Evolutionary conservation across 2,329 filamentous ascomycete genomes (phyloP), one percentile per base, ranked within the genome.

Genomic region (Exophiala sp.): DNA sequence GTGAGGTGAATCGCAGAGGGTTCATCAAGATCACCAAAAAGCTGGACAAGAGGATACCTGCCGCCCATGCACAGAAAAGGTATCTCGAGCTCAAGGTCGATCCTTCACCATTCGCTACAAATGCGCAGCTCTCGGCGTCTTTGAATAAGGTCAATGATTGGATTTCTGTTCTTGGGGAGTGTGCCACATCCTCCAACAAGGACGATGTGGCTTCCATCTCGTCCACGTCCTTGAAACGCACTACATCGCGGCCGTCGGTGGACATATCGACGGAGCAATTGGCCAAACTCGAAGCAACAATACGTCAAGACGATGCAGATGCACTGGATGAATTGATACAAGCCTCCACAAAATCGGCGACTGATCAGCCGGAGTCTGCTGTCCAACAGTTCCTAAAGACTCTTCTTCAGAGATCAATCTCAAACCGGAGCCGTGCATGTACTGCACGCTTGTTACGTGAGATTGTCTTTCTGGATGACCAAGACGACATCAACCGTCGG

Each of bases 1-100:
- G 90, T 43, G 91, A 97, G 70, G 91, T 97, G 63, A 98, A 98
- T 68, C 81, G 90, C 45, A 79, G 88, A 57, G 93, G 93, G 1
- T 98, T 98, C 64, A 81, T 94, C 67, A 98, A 98, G 73, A 98
- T 98, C 68, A 95, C 93, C 44, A 98, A 98, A 74, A 98, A 98
- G 70, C 74, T 96, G 39, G 93, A 98, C 70, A 98, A 98, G 73
- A 96, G 95, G 71, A 80, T 96, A 2, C 78, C 85, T 1, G 78
- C 80, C 39, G 80, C 82, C 2, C 79, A 83, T 43, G 84, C 87
- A 0, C 90, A 96, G 71, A 83, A 87, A 65, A 81, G 83, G 50
- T 98, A 97, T 64, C 77, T 98, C 52, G 82, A 86, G 34, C 88
- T 88, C 40, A 95, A 94, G 71, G 91, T 98, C 50, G 88, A 95